Evolutionary conservation across 2,329 filamentous ascomycete genomes (phyloP), one percentile per base, ranked within the genome.

Genomic region (Colletotrichum endophyticum): DNA sequence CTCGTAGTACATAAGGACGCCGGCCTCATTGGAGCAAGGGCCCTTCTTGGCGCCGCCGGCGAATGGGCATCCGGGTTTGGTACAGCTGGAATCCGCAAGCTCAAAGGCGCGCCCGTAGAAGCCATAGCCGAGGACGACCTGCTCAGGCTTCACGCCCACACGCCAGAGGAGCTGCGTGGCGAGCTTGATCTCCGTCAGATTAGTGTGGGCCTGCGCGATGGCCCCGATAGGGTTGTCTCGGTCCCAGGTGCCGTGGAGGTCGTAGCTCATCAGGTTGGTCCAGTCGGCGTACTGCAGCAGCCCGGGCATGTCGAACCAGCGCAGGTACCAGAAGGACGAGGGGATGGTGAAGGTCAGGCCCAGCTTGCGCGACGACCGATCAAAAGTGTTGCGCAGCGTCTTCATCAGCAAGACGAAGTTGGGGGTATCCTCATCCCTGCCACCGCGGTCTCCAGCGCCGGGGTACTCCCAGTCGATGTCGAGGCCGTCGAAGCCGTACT

Each of bases 81-180:
- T 27, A 28, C 68, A 12, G 80, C n/a, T 19, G 78, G 73, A 3
- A 57, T 76, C 59, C 16, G 32, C 32, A 2, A 74, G 64, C 39
- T 61, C 25, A 36, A 74, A 70, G 16, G 66, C 8, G 9, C 56
- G 22, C 11, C 66, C 66, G n/a, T 63, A 74, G 39, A 74, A 63
- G 32, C 30, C 44, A 8, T 22, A 56, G 7, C 89, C 89, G 1
- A 91, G 72, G 7, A 80, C 81, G 8, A 91, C 81, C 49, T 88
- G 86, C 0, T 75, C 62, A 0, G 89, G 84, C 3, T 82, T 73
- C 22, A 91, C 81, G 32, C 85, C 78, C 34, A 84, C 86, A 8
- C 86, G 82, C 88, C 89, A 90, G 4, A 91, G 79, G 0, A 90
- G 84, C 2, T 89, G 84, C 34, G 36, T 13, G 6, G 68, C 73